Evolutionary conservation across 2,329 filamentous ascomycete species (phyloP).

Genomic region (Aspergillus proliferans): DNA sequence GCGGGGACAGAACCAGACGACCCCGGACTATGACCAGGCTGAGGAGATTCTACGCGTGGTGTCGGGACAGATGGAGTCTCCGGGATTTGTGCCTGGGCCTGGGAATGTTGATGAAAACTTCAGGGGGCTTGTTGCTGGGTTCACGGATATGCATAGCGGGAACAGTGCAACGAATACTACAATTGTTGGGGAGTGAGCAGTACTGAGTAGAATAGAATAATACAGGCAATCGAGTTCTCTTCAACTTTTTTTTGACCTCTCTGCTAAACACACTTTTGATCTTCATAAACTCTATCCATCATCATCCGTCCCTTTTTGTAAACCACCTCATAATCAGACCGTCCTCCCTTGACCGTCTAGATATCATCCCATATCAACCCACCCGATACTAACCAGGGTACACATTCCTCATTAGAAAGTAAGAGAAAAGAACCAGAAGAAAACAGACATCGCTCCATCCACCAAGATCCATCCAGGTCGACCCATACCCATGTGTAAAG

Average conservation of each 20-base stretch:
- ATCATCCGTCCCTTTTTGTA: neutral
- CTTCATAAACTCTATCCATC: neutral
- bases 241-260: neutral
- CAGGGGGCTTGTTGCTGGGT: neutral
- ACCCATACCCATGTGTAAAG: neutral
- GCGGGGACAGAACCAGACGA: slow-evolving; percentile 4
- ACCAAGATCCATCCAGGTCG: neutral
- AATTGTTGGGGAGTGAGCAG: neutral
- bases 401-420: neutral
- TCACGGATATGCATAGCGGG: neutral
- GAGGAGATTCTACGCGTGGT: neutral
- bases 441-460: neutral
- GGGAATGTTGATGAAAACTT: neutral
- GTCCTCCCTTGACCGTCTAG: neutral
- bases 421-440: neutral
- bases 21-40: neutral
- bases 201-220: neutral
- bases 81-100: neutral
- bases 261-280: neutral
- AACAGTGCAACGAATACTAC: neutral
- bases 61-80: neutral
- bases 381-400: too few species aligned
- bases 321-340: too few species aligned
- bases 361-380: neutral
- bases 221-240: neutral